phyloP scores from a whole-genome alignment of 129 eudicot species.

The Flaveria sonorensis region DNA sequence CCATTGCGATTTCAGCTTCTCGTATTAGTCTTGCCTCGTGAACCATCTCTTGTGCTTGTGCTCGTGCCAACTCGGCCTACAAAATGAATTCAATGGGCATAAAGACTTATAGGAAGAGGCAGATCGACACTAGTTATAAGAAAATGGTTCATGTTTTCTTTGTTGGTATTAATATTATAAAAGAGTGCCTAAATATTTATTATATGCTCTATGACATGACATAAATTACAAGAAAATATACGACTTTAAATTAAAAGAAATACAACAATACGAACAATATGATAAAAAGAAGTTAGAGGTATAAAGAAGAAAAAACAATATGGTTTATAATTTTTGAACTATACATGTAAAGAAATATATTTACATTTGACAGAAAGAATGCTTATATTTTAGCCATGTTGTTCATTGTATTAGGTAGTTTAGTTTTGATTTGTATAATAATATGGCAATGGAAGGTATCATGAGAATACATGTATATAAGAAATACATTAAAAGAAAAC shows the following conservation, averaged over 20 bases:
- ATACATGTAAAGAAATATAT: no score
- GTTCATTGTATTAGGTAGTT: neutral
- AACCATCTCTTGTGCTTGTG: slow-evolving; percentile 36
- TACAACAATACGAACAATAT: no score
- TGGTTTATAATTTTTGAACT: no score
- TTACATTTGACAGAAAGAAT: no score
- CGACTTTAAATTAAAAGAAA: no score
- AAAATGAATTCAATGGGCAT: slow-evolving; percentile 1
- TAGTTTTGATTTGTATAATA: neutral
- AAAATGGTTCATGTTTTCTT: neutral
- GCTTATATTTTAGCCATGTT: neutral
- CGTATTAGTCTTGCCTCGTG: slow-evolving; percentile 39
- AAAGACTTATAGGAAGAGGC: neutral
- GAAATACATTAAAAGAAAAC: neutral
- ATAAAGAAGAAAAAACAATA: no score
- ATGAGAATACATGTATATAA: neutral
- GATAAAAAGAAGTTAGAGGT: no score
- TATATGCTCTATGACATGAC: neutral
- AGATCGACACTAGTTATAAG: neutral
- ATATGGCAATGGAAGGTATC: neutral
- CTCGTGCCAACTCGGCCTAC: slow-evolving; percentile 41
- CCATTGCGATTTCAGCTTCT: slow-evolving; percentile 42
- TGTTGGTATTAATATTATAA: neutral
- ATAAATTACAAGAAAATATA: no score
- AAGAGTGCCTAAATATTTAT: neutral